Evolutionary conservation across 768 basidiomycete genomes (phyloP).

Genomic region (Pilatotrama ljubarskyi): DNA sequence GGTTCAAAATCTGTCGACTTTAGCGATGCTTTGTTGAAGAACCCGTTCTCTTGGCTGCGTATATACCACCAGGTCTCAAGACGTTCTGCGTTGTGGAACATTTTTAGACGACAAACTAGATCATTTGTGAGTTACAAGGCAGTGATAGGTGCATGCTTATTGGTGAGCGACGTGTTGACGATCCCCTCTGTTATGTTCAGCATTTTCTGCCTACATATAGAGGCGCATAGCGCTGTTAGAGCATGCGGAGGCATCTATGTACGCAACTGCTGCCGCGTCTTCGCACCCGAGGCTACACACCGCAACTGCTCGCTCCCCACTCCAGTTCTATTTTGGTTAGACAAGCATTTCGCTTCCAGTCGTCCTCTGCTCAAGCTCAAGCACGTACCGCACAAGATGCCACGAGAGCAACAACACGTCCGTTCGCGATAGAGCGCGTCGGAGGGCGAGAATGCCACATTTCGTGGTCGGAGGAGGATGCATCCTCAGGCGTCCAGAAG

Average conservation of each 20-base stretch:
- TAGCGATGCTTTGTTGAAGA: no score
- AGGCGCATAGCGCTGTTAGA: not conserved
- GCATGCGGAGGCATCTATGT: slow-evolving; percentile 8
- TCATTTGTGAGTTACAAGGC: no score
- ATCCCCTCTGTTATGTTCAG: no score
- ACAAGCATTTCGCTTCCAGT: not conserved
- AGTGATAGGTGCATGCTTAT: no score
- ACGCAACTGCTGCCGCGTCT: slow-evolving; percentile 5
- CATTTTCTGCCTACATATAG: no score
- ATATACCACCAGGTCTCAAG: no score
- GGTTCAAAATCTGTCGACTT: no score
- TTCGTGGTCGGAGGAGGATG: slow-evolving; percentile 24
- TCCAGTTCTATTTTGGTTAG: not conserved
- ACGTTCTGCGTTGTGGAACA: no score
- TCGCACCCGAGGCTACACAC: not conserved
- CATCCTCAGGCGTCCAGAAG: slow-evolving; percentile 19
- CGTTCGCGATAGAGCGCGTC: slow-evolving; percentile 29
- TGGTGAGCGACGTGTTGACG: no score
- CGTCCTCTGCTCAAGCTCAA: not conserved
- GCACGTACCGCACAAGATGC: not conserved
- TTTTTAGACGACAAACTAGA: no score
- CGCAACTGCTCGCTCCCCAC: not conserved
- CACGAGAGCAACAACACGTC: slow-evolving; percentile 3
- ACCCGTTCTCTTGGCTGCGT: no score
- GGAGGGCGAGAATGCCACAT: slow-evolving; percentile 29